A percentile compares a stretch with the other conserved stretches of the same genome.
Evolutionary conservation across 768 basidiomycete species (phyloP).

Genomic region (Leccinum longicurvipes): DNA sequence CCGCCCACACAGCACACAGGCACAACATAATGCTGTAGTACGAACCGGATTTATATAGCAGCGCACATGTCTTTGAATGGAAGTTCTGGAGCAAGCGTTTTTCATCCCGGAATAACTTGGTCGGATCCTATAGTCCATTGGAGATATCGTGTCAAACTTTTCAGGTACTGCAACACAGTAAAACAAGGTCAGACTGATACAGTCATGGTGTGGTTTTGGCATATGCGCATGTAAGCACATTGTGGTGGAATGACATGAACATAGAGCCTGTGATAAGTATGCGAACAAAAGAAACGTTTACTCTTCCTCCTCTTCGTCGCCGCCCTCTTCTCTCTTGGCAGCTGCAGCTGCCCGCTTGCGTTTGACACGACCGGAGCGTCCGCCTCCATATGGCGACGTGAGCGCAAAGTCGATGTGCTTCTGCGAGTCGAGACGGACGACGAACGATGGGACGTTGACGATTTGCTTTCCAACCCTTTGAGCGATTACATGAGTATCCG

Average conservation of each 20-base stretch:
- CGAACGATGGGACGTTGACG: slow-evolving; percentile 97
- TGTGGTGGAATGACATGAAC: slow-evolving; percentile 22
- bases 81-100: too few species aligned
- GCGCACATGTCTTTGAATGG: too few species aligned
- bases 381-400: slow-evolving; percentile 95
- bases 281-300: slow-evolving; percentile 36
- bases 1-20: too few species aligned
- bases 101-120: not conserved
- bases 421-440: slow-evolving; percentile 98
- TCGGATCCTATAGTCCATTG: not conserved
- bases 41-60: too few species aligned
- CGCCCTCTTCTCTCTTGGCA: slow-evolving; percentile 87
- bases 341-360: slow-evolving; percentile 95
- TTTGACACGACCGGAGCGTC: slow-evolving; percentile 94
- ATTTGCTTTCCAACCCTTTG: slow-evolving; percentile 95
- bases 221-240: slow-evolving; percentile 31
- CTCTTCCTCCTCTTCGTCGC: slow-evolving; percentile 89
- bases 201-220: slow-evolving; percentile 27
- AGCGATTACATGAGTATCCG: not conserved
- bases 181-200: slow-evolving; percentile 5
- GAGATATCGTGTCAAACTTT: too few species aligned
- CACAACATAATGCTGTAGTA: too few species aligned
- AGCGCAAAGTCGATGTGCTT: slow-evolving; percentile 99
- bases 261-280: slow-evolving; percentile 27
- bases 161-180: too few species aligned